Base-by-base conservation (phyloP, 2,329 filamentous ascomycete species). In the Cytospora paraplurivora region DNA sequence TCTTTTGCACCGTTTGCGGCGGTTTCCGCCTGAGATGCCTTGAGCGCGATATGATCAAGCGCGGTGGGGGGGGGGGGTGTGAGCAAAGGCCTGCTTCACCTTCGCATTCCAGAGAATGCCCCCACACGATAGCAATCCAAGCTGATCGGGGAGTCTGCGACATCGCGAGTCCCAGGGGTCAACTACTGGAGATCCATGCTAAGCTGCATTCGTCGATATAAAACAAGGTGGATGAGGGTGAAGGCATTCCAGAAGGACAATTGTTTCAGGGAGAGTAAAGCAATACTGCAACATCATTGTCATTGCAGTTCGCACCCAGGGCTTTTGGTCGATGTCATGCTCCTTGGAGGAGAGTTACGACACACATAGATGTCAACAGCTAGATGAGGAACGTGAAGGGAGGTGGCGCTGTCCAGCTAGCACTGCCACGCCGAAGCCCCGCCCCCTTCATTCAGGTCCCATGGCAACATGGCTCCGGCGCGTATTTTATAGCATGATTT, bases 251-350 rank as follows among this genome's bases (percentile, higher is more conserved):
- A 59, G 49, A 51, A 55, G 19, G 53, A 32, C 35, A 27, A 21
- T 52, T 56, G 63, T 62, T 61, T 65, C 63, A 65, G 63, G 63
- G 56, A 49, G 38, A 47, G 59, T 38, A 54, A 35, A 19, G 44
- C 33, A 49, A 38, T 35, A 34, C 27, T 62, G 55, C 56, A 56
- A 38, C 38, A 57, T 53, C 38, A 33, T 47, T 41, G 34, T 35
- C 54, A 62, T 62, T 55, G 63, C 55, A 51, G 21, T 56, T 52
- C 54, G 4, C 59, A 50, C 55, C 37, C 10, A 35, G 37, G 33
- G 27, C 19, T 34, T 41, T 35, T 35, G 15, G 35, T 47, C n/a
- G n/a, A 21, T 10, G 44, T 19, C 21, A n/a, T 21, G 7, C 7
- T 47, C 17, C n/a, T 17, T 44, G 3, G n/a, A 19, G 21, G 12